Percentiles rank a stretch among this genome's conserved stretches.
These are phyloP conservation scores for Trichoderma arundinaceum DNA, from an alignment of 2,329 filamentous ascomycete genomes.

Conservation along the genomic window DNA sequence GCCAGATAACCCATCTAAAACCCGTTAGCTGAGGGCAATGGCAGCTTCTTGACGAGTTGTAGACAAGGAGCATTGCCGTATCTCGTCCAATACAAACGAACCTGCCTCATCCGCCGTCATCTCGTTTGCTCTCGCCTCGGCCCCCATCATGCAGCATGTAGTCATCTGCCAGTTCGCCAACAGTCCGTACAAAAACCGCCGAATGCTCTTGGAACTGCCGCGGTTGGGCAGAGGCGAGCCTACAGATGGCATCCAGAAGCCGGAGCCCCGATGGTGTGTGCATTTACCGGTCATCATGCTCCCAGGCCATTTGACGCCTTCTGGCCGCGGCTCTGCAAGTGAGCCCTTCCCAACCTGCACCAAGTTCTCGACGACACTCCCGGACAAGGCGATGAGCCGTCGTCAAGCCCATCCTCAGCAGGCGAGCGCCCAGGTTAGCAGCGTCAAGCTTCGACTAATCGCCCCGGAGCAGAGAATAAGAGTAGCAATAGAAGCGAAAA, in stretches of 20 bases:
- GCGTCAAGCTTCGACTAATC: too few species aligned
- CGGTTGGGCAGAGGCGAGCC: not conserved
- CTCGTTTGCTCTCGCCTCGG: conserved; percentile 4
- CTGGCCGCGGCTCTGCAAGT: too few species aligned
- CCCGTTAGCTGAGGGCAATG: not conserved
- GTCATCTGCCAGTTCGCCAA: conserved; percentile 19
- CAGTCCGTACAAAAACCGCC: not conserved
- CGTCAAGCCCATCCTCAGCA: too few species aligned
- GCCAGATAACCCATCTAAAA: not conserved
- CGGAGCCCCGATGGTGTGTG: too few species aligned
- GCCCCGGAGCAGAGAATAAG: too few species aligned
- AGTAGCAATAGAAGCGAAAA: too few species aligned
- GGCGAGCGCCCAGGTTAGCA: too few species aligned
- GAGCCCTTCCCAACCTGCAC: too few species aligned
- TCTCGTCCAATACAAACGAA: conserved; percentile 16
- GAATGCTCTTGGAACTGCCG: not conserved
- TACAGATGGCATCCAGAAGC: not conserved
- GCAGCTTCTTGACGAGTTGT: not conserved
- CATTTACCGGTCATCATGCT: too few species aligned
- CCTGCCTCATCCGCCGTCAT: not conserved
- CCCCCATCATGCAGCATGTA: conserved; percentile 21
- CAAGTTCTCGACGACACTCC: too few species aligned
- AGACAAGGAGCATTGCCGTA: not conserved
- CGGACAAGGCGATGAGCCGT: too few species aligned
- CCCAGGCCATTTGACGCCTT: too few species aligned